Evolutionary conservation across 2,329 filamentous ascomycete genomes (phyloP).

Genomic region (Calonectria hongkongensis): DNA sequence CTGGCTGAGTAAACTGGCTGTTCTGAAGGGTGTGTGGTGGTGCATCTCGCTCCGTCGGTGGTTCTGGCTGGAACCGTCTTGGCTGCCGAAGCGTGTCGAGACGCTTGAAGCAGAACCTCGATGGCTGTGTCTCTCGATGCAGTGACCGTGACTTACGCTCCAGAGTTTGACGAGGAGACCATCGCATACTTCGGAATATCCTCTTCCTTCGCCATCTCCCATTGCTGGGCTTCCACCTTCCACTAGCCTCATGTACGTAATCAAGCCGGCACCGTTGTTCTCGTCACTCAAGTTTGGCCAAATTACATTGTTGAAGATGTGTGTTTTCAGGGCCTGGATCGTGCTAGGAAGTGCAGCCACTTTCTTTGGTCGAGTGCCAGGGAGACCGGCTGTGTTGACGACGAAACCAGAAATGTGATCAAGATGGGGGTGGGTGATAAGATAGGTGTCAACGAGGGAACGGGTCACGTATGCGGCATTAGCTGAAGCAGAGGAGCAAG

Average conservation of each 20-base stretch:
- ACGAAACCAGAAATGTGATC: constrained; percentile 95
- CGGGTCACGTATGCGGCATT: constrained; percentile 89
- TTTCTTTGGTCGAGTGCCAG: constrained; percentile 87
- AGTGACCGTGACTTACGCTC: constrained; percentile 92
- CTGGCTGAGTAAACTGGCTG: constrained; percentile 58
- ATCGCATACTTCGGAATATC: constrained; percentile 92
- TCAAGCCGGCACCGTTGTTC: constrained; percentile 92
- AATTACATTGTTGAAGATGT: constrained; percentile 98
- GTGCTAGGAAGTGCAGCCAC: constrained; percentile 90
- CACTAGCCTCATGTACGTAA: constrained; percentile 91
- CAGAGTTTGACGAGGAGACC: constrained; percentile 92
- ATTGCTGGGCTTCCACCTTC: constrained; percentile 92
- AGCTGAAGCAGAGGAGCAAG: constrained; percentile 78
- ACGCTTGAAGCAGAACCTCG: constrained; percentile 73
- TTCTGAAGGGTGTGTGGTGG: constrained; percentile 49
- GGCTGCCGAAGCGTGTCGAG: constrained; percentile 70
- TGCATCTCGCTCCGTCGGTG: constrained; percentile 53
- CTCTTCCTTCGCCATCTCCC: constrained; percentile 85
- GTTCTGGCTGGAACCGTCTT: constrained; percentile 64
- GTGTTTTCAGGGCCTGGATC: constrained; percentile 92
- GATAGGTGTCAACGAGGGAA: constrained; percentile 87
- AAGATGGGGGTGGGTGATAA: constrained; percentile 97
- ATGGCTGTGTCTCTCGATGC: constrained; percentile 83
- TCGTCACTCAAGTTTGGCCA: constrained; percentile 99
- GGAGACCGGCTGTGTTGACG: constrained; percentile 92